Evolutionary conservation across 371 early-diverging fungal genomes (phyloP).

Genomic region (Phascolomyces articulosus): DNA sequence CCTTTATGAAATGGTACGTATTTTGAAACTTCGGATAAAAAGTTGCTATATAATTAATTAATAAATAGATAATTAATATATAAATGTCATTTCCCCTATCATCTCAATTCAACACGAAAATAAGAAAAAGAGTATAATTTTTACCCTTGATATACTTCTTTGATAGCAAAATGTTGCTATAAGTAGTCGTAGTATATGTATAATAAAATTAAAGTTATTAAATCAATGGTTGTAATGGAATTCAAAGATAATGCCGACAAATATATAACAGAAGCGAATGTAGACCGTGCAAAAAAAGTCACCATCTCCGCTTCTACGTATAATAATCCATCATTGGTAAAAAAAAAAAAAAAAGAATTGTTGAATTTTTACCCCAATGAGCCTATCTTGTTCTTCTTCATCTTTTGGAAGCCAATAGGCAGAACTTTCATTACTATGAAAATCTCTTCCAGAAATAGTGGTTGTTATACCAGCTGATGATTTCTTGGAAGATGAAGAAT

Average conservation of each 20-base stretch:
- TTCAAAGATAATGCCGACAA: no score
- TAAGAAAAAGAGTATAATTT: neutral
- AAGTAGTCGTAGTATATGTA: no score
- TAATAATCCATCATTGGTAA: no score
- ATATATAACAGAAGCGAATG: no score
- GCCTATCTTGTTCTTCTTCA: constrained; percentile 1
- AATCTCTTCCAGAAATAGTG: constrained; percentile 34
- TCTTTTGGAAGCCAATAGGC: constrained; percentile 6
- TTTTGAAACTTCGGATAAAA: neutral
- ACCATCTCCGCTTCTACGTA: no score
- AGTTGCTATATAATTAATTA: neutral
- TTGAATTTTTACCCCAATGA: constrained; percentile 37
- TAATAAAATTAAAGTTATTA: neutral
- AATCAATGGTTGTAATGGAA: no score
- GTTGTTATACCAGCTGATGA: neutral
- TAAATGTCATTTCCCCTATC: no score
- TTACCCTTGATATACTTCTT: constrained; percentile 16
- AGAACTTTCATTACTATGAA: constrained; percentile 33
- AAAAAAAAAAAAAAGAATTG: no score
- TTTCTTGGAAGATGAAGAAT: neutral
- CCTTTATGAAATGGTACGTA: neutral
- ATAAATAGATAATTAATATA: neutral
- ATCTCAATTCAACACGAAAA: neutral
- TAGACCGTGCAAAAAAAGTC: no score
- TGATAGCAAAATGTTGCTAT: constrained; percentile 43